Base-by-base conservation (phyloP, 345 rosid genomes). In the Pugionium dolabratum region DNA sequence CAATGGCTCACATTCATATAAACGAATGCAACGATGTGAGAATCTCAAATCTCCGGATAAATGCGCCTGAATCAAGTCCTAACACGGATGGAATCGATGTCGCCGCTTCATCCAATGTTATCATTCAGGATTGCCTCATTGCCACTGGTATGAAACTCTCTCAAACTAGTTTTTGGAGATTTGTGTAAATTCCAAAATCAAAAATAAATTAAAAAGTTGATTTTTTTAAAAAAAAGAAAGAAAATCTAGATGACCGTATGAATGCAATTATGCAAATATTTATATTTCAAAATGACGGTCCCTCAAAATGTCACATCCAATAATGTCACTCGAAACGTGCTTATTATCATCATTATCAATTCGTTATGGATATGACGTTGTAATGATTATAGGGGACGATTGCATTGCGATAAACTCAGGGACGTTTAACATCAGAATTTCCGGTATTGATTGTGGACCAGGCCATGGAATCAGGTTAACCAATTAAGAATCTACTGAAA, bases 391-490 rank as follows among this genome's bases (percentile, higher is more conserved):
- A 84, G 87, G 86, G 59, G 92, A 86, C 63, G 93, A 82, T 54
- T 86, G 91, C 69, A 68, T 86, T 32, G 86, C 91, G 11, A 72
- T 84, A 5, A 75, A 66, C 42, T 45, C 59, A 0, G 81, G 80
- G 10, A 74, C 78, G 10, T 70, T 71, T 9, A 3, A 53, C 51
- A 64, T 80, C 52, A 65, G 58, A 0, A 65, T 80, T 18, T 46
- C 76, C 43, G 59, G 73, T 7, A 41, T 79, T 39, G 43, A 48
- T 25, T 80, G 79, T 59, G 79, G 79, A 32, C 78, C 79, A 9
- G 82, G 78, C 5, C 83, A 81, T 58, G 83, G 83, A 36, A 77
- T 79, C 46, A 72, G 79, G 82, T 78, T 59, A 49, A 51, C 28
- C n/a, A 39, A 49, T 33, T 0, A 58, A 36, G 7, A 10, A 9